phyloP scores from a whole-genome alignment of 805 yeast genomes.

The Ogataea paraovalis region DNA sequence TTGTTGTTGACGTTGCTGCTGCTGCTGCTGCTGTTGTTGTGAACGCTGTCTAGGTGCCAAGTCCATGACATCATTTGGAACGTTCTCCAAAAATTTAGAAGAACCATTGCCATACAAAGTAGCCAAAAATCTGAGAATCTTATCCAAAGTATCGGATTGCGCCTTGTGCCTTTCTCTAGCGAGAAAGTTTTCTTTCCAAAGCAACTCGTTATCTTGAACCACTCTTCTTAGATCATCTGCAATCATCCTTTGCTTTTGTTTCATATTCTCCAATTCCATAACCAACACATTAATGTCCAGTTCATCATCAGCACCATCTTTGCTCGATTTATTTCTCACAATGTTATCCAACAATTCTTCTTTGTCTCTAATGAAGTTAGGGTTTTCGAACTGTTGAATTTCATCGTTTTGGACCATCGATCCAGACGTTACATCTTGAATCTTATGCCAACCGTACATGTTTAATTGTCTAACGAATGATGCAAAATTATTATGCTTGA shows the following conservation, averaged over 20 bases:
- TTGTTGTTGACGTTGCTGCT: conserved; percentile 6
- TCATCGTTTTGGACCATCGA: conserved; percentile 67
- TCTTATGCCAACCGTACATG: conserved; percentile 99
- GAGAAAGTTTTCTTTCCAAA: conserved; percentile 86
- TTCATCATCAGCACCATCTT: conserved; percentile 40
- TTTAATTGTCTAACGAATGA: conserved; percentile 93
- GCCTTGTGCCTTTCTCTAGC: conserved; percentile 81
- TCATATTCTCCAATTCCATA: conserved; percentile 70
- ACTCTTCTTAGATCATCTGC: conserved; percentile 82
- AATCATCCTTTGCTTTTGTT: conserved; percentile 73
- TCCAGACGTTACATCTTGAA: conserved; percentile 85
- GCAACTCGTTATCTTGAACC: conserved; percentile 78
- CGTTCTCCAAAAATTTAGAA: conserved; percentile 31
- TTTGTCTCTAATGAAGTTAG: conserved; percentile 68
- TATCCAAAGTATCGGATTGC: conserved; percentile 85
- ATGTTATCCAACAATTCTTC: conserved; percentile 85
- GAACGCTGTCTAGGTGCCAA: conserved; percentile 10
- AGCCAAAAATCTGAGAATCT: conserved; percentile 82
- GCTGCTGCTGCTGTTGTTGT: conserved; percentile 2
- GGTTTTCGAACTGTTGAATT: conserved; percentile 83
- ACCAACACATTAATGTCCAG: conserved; percentile 52
- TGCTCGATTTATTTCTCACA: conserved; percentile 61
- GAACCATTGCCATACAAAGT: conserved; percentile 70
- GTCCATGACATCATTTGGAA: conserved; percentile 18
- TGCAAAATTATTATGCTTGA: conserved; percentile 93